Evolutionary conservation across 352 stramenopile species (phyloP).

Genomic region (Albugo laibachii): DNA sequence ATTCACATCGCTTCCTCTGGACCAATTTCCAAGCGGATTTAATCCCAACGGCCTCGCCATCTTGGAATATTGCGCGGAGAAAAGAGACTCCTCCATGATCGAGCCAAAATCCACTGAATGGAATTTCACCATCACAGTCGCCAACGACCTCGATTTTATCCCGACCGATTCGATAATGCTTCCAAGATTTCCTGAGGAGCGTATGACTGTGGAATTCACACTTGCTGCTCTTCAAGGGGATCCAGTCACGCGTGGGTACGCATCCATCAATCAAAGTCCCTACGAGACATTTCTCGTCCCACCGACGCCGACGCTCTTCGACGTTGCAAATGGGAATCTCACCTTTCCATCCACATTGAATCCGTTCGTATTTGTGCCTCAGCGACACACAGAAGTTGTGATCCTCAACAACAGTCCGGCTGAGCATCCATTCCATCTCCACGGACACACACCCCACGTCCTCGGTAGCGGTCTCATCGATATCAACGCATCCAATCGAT

Average conservation of each 20-base stretch:
- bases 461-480: conserved; percentile 11
- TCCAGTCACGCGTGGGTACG: conserved; percentile 14
- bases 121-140: conserved; percentile 11
- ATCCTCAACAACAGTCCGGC: conserved; percentile 18
- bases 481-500: conserved; percentile 2
- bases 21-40: conserved; percentile 14
- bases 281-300: conserved; percentile 15
- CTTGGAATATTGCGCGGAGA: conserved; percentile 12
- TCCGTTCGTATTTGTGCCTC: conserved; percentile 9
- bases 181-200: conserved; percentile 9
- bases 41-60: conserved; percentile 15
- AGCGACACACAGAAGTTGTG: conserved; percentile 19
- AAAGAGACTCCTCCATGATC: neutral
- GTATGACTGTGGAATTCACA: conserved; percentile 14
- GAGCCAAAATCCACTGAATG: conserved; percentile 15
- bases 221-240: conserved; percentile 1
- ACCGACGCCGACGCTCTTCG: conserved; percentile 13
- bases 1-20: conserved; percentile 10
- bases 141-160: conserved; percentile 16
- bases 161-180: conserved; percentile 6
- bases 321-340: conserved; percentile 10
- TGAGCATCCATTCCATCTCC: conserved; percentile 25
- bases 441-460: conserved; percentile 18
- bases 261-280: conserved; percentile 8
- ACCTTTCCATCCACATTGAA: conserved; percentile 15